phyloP scores from a whole-genome alignment of 768 basidiomycete genomes.

The Imleria badia region DNA sequence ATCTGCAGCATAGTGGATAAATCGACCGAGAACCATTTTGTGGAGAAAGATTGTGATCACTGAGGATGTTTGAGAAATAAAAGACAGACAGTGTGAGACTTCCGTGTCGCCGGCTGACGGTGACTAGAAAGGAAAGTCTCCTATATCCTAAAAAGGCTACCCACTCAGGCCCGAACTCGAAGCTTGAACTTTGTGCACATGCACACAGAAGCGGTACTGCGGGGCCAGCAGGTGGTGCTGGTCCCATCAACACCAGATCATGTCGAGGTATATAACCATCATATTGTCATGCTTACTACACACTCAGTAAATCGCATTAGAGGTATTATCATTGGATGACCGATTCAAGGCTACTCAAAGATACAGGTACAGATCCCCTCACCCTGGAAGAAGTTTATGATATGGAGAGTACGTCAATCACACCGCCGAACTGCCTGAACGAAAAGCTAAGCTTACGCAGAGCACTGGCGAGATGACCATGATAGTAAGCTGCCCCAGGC shows the following conservation, averaged over 20 bases:
- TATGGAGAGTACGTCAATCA: constrained; percentile 73
- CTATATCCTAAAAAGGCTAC: background rate
- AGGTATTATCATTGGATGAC: constrained; percentile 92
- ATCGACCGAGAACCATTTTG: constrained; percentile 61
- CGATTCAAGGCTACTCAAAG: constrained; percentile 62
- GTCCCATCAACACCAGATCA: constrained; percentile 75
- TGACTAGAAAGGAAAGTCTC: constrained; percentile 19
- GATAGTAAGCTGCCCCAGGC: constrained; percentile 53
- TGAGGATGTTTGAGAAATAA: constrained; percentile 1
- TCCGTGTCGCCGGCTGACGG: background rate
- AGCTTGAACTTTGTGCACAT: constrained; percentile 5
- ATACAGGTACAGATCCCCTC: constrained; percentile 85
- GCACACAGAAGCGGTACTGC: constrained; percentile 43
- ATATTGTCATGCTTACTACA: background rate
- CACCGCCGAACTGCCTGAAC: background rate
- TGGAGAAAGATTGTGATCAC: background rate
- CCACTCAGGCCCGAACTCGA: too few relatives aligned
- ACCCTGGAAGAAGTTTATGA: constrained; percentile 78
- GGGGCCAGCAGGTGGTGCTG: constrained; percentile 67
- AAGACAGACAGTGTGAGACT: constrained; percentile 1
- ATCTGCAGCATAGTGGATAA: constrained; percentile 83
- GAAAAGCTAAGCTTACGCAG: constrained; percentile 37
- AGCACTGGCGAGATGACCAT: constrained; percentile 81
- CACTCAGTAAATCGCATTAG: constrained; percentile 34
- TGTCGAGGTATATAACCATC: constrained; percentile 29